Percentiles rank a stretch among this genome's conserved stretches.
These are phyloP conservation scores for Ophiostoma populinum DNA, from an alignment of 2,329 filamentous ascomycete species.

Conservation along the genomic window DNA sequence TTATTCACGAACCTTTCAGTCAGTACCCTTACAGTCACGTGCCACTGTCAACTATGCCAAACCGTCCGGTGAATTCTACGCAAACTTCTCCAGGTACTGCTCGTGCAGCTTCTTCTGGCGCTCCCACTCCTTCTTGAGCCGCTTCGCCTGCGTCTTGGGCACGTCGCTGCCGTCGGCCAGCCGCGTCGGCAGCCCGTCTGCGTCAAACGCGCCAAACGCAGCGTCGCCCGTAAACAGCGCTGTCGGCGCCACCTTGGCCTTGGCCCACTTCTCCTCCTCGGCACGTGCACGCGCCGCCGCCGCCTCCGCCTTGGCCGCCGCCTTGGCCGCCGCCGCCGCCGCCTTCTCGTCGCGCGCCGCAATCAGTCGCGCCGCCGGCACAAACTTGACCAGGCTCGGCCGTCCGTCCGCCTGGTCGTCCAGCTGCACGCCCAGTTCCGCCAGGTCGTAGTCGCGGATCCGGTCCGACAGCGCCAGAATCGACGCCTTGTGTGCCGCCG, in stretches of 20 bases:
- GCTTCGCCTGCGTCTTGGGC: conserved; percentile 47
- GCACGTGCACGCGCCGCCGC: conserved; percentile 24
- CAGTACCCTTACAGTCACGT: no score
- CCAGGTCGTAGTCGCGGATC: conserved; percentile 47
- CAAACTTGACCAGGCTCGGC: conserved; percentile 45
- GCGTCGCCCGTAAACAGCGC: conserved; percentile 21
- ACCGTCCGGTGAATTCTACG: no score
- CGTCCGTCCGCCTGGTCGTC: conserved; percentile 40
- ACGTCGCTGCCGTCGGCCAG: conserved; percentile 45
- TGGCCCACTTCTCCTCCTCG: conserved; percentile 13
- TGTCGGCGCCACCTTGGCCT: conserved; percentile 15
- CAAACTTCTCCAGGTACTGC: conserved; percentile 21
- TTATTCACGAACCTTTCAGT: no score
- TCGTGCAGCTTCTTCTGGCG: conserved; percentile 53
- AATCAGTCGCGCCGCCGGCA: conserved; percentile 37
- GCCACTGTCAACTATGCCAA: no score
- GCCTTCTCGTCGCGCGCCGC: conserved; percentile 36
- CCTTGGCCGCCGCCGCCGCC: conserved; percentile 31
- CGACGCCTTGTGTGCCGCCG: conserved; percentile 13
- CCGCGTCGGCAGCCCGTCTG: conserved; percentile 43
- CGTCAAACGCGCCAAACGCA: conserved; percentile 48
- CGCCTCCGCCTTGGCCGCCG: conserved; percentile 22
- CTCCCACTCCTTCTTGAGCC: conserved; percentile 54
- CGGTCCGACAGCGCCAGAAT: conserved; percentile 43
- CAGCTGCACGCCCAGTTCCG: conserved; percentile 50